A percentile compares a stretch with the other conserved stretches of the same genome.
Evolutionary conservation across 371 early-diverging fungal genomes (phyloP).

Genomic region (Funneliformis caledonium): DNA sequence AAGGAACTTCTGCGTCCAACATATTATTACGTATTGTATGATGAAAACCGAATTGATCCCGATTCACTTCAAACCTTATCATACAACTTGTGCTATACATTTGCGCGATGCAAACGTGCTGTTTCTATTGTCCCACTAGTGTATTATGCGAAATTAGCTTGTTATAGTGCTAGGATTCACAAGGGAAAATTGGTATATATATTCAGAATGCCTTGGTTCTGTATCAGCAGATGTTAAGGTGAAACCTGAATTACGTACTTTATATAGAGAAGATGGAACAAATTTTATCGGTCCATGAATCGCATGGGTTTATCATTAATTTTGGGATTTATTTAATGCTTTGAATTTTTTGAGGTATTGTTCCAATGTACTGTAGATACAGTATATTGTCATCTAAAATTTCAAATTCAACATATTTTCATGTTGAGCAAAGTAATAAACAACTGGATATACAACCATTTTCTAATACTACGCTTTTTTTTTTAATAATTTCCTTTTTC

Average conservation of each 20-base stretch:
- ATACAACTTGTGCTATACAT: constrained; percentile 81
- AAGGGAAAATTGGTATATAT: background rate
- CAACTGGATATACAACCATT: too few relatives aligned
- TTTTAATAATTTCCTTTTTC: too few relatives aligned
- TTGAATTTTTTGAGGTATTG: too few relatives aligned
- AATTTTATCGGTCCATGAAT: too few relatives aligned
- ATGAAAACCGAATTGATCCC: constrained; percentile 73
- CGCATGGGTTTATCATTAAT: background rate
- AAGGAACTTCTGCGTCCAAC: constrained; percentile 85
- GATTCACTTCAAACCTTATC: constrained; percentile 73
- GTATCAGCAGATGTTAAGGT: constrained; percentile 49
- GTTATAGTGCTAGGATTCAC: constrained; percentile 76
- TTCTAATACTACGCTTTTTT: too few relatives aligned
- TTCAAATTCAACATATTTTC: too few relatives aligned
- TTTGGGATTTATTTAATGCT: too few relatives aligned
- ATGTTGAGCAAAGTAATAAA: too few relatives aligned
- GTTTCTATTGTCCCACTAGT: constrained; percentile 79
- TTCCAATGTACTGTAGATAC: too few relatives aligned
- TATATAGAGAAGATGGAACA: background rate
- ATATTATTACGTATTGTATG: constrained; percentile 79
- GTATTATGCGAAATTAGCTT: constrained; percentile 88
- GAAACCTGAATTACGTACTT: constrained; percentile 46
- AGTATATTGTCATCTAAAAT: too few relatives aligned
- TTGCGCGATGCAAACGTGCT: constrained; percentile 79
- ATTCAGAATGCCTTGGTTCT: background rate